phyloP scores from a whole-genome alignment of 306 rosid genomes.

The Casuarina glauca region DNA sequence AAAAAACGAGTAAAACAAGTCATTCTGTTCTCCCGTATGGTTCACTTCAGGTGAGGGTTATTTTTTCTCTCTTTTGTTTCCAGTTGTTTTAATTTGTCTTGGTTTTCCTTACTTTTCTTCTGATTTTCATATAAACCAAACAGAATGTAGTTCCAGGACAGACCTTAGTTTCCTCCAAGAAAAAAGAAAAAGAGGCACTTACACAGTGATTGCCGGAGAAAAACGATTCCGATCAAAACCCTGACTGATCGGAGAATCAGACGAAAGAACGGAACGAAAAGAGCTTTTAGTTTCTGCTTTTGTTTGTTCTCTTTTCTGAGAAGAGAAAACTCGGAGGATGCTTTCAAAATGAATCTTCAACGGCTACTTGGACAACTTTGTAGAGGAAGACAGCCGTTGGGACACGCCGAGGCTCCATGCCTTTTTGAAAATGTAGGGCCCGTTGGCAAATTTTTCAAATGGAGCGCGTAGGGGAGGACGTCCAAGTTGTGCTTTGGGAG shows the following conservation, averaged over 20 bases:
- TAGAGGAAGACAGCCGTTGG: conserved; percentile 34
- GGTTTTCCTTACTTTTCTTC: not conserved
- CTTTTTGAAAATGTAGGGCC: conserved; percentile 24
- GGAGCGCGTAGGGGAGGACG: conserved; percentile 15
- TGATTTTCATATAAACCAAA: not conserved
- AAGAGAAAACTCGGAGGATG: not conserved
- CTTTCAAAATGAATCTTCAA: conserved; percentile 28
- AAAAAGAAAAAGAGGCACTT: not conserved
- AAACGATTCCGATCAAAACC: not conserved
- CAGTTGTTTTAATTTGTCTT: not conserved
- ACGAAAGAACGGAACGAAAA: conserved; percentile 27
- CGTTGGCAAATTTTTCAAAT: conserved; percentile 5
- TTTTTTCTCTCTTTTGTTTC: not conserved
- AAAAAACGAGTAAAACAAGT: not conserved
- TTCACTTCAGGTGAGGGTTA: not conserved
- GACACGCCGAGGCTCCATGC: not conserved
- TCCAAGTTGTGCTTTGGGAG: too few relatives aligned
- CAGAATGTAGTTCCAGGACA: not conserved
- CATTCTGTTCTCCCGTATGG: not conserved
- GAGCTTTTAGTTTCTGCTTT: not conserved
- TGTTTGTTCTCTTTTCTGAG: not conserved
- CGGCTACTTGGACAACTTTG: conserved; percentile 36
- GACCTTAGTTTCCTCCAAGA: not conserved
- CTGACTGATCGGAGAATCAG: conserved; percentile 31
- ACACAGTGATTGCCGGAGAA: conserved; percentile 9